These are phyloP conservation scores for Apiotrichum porosum DNA, from an alignment of 1,284 basidiomycete species.

Conservation along the genomic window DNA sequence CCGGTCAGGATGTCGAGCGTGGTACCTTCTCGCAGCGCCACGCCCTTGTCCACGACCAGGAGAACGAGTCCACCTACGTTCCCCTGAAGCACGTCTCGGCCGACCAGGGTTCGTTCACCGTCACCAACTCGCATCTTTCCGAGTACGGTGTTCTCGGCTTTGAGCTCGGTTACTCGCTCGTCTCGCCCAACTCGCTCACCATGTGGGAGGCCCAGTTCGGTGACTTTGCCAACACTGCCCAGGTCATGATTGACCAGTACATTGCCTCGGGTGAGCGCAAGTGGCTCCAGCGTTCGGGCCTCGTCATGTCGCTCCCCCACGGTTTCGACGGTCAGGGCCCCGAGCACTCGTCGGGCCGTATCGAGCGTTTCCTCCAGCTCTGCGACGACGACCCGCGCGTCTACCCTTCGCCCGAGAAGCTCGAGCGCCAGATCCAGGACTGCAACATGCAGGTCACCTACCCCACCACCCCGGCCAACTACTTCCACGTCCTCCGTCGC, in stretches of 20 bases:
- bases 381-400: conserved; percentile 94
- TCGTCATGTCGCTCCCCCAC: conserved; percentile 89
- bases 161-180: conserved; percentile 97
- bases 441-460: conserved; percentile 99
- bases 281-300: conserved; percentile 91
- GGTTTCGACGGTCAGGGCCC: conserved; percentile 99
- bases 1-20: conserved; percentile 98
- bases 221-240: conserved; percentile 95
- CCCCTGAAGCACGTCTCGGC: conserved; percentile 83
- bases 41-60: conserved; percentile 93
- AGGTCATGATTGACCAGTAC: conserved; percentile 98
- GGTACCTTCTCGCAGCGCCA: conserved; percentile 99
- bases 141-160: conserved; percentile 95
- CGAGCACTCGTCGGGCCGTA: conserved; percentile 92
- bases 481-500: conserved; percentile 91
- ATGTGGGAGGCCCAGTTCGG: conserved; percentile 99
- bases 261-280: conserved; percentile 96
- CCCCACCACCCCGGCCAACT: conserved; percentile 88
- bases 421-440: conserved; percentile 95
- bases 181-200: conserved; percentile 87
- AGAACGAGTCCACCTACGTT: conserved; percentile 82
- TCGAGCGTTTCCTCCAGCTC: conserved; percentile 96
- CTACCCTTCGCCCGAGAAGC: conserved; percentile 83
- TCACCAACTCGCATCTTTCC: conserved; percentile 96
- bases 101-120: conserved; percentile 83